phyloP scores from a whole-genome alignment of 208 protist species.

The Herpetomonas tarakana region DNA sequence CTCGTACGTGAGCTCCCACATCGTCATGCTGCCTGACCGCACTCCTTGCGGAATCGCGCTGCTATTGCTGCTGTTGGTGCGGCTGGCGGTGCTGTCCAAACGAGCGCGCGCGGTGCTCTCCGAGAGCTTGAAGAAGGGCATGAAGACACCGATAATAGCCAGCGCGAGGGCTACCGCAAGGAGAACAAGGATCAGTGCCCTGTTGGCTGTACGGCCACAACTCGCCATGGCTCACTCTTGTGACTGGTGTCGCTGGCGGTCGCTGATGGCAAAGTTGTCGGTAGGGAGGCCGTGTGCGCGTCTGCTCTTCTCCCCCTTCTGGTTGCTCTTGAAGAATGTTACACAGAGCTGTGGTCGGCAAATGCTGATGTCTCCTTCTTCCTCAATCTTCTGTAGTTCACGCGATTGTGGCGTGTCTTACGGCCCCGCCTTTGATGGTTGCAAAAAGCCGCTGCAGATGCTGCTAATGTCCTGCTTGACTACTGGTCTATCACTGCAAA shows the following conservation, averaged over 20 bases:
- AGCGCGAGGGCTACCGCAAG: constrained; percentile 8
- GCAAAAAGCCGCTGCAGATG: too few species aligned
- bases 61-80: not conserved
- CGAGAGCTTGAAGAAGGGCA: constrained; percentile 3
- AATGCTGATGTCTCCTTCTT: too few species aligned
- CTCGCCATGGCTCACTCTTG: constrained; percentile 1
- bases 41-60: not conserved
- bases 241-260: too few species aligned
- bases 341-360: too few species aligned
- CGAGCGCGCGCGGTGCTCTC: not conserved
- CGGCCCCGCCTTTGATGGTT: too few species aligned
- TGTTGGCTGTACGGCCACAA: not conserved
- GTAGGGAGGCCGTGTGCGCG: too few species aligned
- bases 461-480: not conserved
- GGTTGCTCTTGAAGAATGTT: too few species aligned
- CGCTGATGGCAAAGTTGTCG: too few species aligned
- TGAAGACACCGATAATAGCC: constrained; percentile 5
- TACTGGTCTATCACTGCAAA: not conserved
- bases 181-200: constrained; percentile 3
- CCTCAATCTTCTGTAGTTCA: too few species aligned
- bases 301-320: too few species aligned
- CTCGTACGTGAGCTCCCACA: not conserved
- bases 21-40: not conserved
- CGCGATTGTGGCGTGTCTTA: too few species aligned
- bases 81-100: not conserved